Conservation (phyloP, 2,329 filamentous ascomycete genomes). For the Colletotrichum graminicola region DNA sequence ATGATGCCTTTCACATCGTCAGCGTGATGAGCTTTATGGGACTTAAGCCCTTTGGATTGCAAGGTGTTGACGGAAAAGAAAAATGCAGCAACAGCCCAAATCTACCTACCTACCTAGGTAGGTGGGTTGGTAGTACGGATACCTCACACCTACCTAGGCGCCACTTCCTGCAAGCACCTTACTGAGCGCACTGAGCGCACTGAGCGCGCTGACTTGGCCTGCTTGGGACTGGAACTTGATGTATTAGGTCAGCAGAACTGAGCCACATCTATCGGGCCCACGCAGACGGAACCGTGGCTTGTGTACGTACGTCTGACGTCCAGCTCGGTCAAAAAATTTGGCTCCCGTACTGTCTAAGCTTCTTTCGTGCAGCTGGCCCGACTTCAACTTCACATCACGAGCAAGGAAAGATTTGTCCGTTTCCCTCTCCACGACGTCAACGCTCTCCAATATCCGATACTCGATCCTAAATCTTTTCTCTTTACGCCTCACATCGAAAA, state of each 20-base stretch:
- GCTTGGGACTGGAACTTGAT: background rate
- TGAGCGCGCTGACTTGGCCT: too few species aligned
- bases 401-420: conserved; percentile 14
- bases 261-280: conserved; percentile 1
- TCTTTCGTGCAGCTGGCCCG: background rate
- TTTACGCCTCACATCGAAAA: conserved; percentile 20
- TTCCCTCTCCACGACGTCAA: conserved; percentile 5
- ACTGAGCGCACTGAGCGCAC: too few species aligned
- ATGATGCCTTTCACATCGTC: conserved; percentile 37
- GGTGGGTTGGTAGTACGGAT: background rate
- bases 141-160: background rate
- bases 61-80: background rate
- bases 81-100: background rate
- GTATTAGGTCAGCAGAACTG: background rate
- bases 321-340: conserved; percentile 32
- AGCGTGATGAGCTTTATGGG: background rate
- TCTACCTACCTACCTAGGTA: background rate
- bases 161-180: background rate
- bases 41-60: background rate
- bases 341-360: conserved; percentile 5
- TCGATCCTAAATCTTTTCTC: conserved; percentile 10
- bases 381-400: conserved; percentile 14
- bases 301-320: conserved; percentile 12
- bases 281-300: background rate
- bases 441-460: background rate